Percentiles rank a stretch among this genome's conserved stretches.
phyloP scores from a whole-genome alignment of 2,329 filamentous ascomycete species.

The Fusarium robinianum region DNA sequence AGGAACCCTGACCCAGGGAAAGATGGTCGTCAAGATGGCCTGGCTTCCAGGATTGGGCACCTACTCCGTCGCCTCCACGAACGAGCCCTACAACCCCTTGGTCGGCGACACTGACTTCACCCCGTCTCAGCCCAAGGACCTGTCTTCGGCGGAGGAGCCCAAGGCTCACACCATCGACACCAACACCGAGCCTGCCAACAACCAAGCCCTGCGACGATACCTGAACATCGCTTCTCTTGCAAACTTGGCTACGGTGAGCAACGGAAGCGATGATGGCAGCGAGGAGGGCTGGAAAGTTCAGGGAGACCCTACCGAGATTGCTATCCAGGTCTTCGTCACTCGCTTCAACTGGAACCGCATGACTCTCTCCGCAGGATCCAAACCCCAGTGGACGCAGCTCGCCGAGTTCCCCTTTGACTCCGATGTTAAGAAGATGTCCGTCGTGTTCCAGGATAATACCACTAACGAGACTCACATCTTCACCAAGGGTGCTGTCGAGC shows the following conservation, averaged over 20 bases:
- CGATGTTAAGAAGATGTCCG: slow-evolving; percentile 76
- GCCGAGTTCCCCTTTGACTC: slow-evolving; percentile 77
- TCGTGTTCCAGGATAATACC: slow-evolving; percentile 59
- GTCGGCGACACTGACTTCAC: slow-evolving; percentile 26
- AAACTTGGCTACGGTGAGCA: slow-evolving; percentile 62
- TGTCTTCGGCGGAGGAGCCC: slow-evolving; percentile 26
- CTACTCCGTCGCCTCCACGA: slow-evolving; percentile 36
- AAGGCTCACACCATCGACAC: slow-evolving; percentile 37
- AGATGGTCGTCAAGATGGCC: slow-evolving; percentile 40
- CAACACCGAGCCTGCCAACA: slow-evolving; percentile 46
- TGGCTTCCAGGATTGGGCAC: slow-evolving; percentile 40
- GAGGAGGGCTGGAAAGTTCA: slow-evolving; percentile 64
- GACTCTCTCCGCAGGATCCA: slow-evolving; percentile 53
- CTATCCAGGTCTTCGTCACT: slow-evolving; percentile 73
- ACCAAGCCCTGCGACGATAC: slow-evolving; percentile 56
- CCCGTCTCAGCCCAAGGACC: slow-evolving; percentile 20
- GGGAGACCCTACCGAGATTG: slow-evolving; percentile 70
- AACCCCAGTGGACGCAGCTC: slow-evolving; percentile 58
- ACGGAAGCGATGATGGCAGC: slow-evolving; percentile 47
- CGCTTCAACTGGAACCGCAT: slow-evolving; percentile 67
- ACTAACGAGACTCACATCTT: slow-evolving; percentile 53
- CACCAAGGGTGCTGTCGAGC: slow-evolving; percentile 69
- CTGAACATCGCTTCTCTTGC: slow-evolving; percentile 67
- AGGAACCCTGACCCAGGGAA: slow-evolving; percentile 43
- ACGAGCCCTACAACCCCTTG: slow-evolving; percentile 38